Evolutionary conservation across 495 filamentous ascomycete genomes (phyloP), one percentile per base, ranked within the genome.

Genomic region (Trichoderma gamsii): DNA sequence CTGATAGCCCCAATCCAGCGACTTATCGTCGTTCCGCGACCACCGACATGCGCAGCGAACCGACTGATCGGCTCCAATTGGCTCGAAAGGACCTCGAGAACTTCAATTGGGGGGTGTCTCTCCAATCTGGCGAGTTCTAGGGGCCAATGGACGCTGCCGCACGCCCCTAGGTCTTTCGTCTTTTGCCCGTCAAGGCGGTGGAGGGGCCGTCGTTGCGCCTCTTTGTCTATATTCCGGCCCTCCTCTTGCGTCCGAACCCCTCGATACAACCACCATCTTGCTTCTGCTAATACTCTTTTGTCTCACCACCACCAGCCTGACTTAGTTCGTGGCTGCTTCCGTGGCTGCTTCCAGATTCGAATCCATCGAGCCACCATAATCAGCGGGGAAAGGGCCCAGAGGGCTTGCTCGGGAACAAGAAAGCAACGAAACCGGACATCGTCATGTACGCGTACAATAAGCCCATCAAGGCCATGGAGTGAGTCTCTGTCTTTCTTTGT

Each of bases 371-470:
- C 56, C 56, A 61, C 56, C 27, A 32, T 18, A 29, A 15, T 61
- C 56, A 61, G 56, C 56, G 56, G 56, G 56, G 56, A 61, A 32
- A 61, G 44, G 44, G 44, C 44, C 44, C 44, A 49, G 44, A 49
- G n/a, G 44, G 9, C 51, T 56, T 56, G 51, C 0, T 56, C n/a
- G 51, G 51, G n/a, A 61, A 12, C 56, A 23, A 49, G 13, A 21
- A 61, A 32, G 56, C 56, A 32, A 61, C 56, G 56, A 61, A 9
- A 18, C 29, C 51, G 51, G 51, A 59, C 51, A 25, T 59, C 63
- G 38, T 9, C 64, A 66, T 66, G 64, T 66, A 66, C 65, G 65
- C n/a, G 65, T 66, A 66, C 44, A 66, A 66, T 29, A 66, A 66
- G 65, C 65, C 65, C 43, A 51, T 66, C 8, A 44, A 32, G 65